Evolutionary conservation across 208 protist species (phyloP), one percentile per base, ranked within the genome.

Genomic region (Lotmaria passim): DNA sequence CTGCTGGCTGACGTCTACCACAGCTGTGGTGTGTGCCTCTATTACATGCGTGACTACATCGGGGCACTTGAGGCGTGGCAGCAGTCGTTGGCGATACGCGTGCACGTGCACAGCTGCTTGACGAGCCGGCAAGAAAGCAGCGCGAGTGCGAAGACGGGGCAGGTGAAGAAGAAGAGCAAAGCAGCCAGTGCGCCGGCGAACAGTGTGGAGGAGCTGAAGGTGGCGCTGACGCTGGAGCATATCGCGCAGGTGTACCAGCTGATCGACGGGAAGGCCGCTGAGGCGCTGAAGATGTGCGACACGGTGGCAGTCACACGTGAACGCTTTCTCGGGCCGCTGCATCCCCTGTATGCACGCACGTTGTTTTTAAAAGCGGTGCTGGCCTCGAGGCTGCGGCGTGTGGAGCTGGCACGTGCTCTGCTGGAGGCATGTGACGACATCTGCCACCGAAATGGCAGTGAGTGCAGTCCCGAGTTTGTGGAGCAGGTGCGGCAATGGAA

Each of bases 201-300:
- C 6, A 65, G 58, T 10, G 66, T 75, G 17, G 68, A 77, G 39
- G 81, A 89, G 57, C 62, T 93, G 50, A 85, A 79, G 65, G 61
- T 90, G 50, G 84, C 84, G 5, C 74, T 87, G 26, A 93, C 87
- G 24, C 46, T 90, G 55, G 84, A 90, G 60, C 83, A 90, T 64
- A 72, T 93, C 7, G 83, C 82, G 44, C 75, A 87, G 51, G 63
- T 93, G 21, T 88, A 87, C 43, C 81, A 79, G 24, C 44, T 62
- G 2, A 4, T 76, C 15, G 62, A 64, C 1, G 56, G 71, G 0
- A 57, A 39, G 10, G 39, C 34, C 10, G 47, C 56, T 51, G 75
- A 79, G 55, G 84, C 80, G 46, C 65, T 78, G 61, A 75, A 76
- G 68, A 41, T 89, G 67, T 76, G 84, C 67, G 75, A 76, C 31